Base-by-base conservation (phyloP, 2,329 filamentous ascomycete genomes). In the Aureobasidium sp. region DNA sequence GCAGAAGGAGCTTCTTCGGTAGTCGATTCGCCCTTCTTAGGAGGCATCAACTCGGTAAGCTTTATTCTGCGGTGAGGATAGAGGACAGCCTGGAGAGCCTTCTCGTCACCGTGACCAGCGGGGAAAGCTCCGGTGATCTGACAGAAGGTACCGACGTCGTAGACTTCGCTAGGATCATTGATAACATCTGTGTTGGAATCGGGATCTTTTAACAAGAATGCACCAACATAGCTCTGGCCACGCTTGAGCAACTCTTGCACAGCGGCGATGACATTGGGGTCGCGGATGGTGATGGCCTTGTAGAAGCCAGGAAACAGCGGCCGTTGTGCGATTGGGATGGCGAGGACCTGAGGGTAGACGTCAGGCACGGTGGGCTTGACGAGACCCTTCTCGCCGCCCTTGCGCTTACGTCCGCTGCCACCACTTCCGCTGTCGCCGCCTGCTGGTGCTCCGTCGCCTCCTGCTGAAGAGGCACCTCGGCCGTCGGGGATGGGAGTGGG, bases 281-380 rank as follows among this genome's bases (percentile, higher is more conserved):
- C 92, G 72, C 90, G 88, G 68, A 99, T 96, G 3, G 93, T 99
- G 68, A 99, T 94, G 10, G 94, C 93, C 77, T 99, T 99, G 80
- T 99, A 99, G 76, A 97, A 99, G 1, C 94, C 94, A 1, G 94
- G 94, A 76, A 97, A 99, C 13, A 99, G 79, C 12, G 94, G 94
- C 59, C 94, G 84, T 74, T 95, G 92, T 32, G 91, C 89, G 70
- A 99, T 97, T 8, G 94, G 94, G 62, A 99, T 96, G 2, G 93
- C 93, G 83, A 99, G 90, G 61, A 99, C 92, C 73, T 97, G 94
- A 3, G 94, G 94, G 73, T 99, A 99, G 47, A 97, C 87, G 65
- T 99, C 94, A 15, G 94, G 94, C 15, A 97, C 88, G 2, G 88
- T 85, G 1, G 92, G 89, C 77, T 97, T 97, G 69, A 91, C 86